Percentiles rank a stretch among this genome's conserved stretches.
Conservation (phyloP, 768 basidiomycete species). For the Mycena rebaudengoi region DNA sequence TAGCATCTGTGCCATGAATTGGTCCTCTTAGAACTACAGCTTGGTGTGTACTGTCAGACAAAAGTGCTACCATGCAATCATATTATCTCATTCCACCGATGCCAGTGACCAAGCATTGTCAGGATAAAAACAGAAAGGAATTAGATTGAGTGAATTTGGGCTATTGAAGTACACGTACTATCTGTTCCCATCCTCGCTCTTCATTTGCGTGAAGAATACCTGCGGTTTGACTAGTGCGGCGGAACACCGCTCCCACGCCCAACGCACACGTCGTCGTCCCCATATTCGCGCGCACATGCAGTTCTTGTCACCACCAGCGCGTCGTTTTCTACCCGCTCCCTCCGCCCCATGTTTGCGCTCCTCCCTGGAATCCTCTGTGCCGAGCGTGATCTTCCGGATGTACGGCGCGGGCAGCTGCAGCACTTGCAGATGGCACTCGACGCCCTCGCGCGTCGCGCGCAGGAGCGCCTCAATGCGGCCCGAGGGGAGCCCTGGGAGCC, state of each 20-base stretch:
- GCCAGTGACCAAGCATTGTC: too few species aligned
- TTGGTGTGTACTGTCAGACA: too few species aligned
- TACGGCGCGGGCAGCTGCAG: conserved; percentile 86
- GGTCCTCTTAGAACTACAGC: too few species aligned
- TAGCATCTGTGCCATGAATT: too few species aligned
- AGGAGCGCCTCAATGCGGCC: conserved; percentile 85
- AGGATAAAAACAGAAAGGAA: too few species aligned
- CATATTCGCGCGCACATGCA: conserved; percentile 75
- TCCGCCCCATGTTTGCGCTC: neutral
- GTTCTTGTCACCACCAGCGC: conserved; percentile 76
- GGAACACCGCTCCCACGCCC: conserved; percentile 77
- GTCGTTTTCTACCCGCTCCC: conserved; percentile 26
- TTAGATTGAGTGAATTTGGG: too few species aligned
- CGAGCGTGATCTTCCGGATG: conserved; percentile 78
- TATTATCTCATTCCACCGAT: too few species aligned
- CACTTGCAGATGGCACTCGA: conserved; percentile 87
- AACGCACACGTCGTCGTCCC: conserved; percentile 77
- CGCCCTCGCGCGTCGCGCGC: conserved; percentile 82
- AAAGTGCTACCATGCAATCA: too few species aligned
- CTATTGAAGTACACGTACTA: too few species aligned
- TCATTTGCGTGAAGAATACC: too few species aligned
- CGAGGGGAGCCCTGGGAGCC: conserved; percentile 57
- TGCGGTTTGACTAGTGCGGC: conserved; percentile 64
- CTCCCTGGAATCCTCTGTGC: neutral
- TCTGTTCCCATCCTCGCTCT: too few species aligned